A percentile compares a stretch with the other conserved stretches of the same genome.
Evolutionary conservation across 2,329 filamentous ascomycete genomes (phyloP).

Genomic region (Colletotrichum sidae): DNA sequence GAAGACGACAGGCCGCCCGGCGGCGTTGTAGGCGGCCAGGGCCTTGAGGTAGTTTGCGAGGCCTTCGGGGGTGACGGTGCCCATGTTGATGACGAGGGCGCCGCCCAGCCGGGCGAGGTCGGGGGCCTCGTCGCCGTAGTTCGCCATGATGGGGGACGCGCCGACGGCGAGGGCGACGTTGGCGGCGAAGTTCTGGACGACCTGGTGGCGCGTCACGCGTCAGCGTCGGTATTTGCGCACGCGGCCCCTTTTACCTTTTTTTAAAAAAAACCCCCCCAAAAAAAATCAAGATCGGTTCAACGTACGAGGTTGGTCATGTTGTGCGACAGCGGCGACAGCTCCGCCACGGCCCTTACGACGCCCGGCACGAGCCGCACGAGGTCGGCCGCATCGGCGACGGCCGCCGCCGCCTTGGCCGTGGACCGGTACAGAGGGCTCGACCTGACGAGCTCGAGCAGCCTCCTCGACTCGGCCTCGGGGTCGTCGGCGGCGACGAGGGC

Average conservation of each 20-base stretch:
- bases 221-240: background rate
- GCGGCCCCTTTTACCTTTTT: no score
- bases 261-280: no score
- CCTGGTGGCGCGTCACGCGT: conserved; percentile 44
- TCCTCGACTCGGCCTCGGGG: conserved; percentile 70
- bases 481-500: conserved; percentile 82
- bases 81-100: conserved; percentile 93
- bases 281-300: background rate
- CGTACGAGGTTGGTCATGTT: conserved; percentile 93
- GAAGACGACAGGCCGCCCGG: conserved; percentile 80
- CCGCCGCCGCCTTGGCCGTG: conserved; percentile 6
- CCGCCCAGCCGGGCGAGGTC: conserved; percentile 84
- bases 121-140: conserved; percentile 82
- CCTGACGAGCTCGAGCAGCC: conserved; percentile 69
- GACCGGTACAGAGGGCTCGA: conserved; percentile 47
- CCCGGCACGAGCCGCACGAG: conserved; percentile 47
- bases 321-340: conserved; percentile 80
- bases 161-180: conserved; percentile 89
- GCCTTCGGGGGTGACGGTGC: conserved; percentile 83
- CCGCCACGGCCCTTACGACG: conserved; percentile 71
- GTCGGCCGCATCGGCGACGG: conserved; percentile 13
- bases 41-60: conserved; percentile 79
- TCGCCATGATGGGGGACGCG: conserved; percentile 94
- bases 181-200: conserved; percentile 94
- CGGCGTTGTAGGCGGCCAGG: conserved; percentile 82